Base-by-base conservation (phyloP, 768 basidiomycete species). In the Paxillus involutus region DNA sequence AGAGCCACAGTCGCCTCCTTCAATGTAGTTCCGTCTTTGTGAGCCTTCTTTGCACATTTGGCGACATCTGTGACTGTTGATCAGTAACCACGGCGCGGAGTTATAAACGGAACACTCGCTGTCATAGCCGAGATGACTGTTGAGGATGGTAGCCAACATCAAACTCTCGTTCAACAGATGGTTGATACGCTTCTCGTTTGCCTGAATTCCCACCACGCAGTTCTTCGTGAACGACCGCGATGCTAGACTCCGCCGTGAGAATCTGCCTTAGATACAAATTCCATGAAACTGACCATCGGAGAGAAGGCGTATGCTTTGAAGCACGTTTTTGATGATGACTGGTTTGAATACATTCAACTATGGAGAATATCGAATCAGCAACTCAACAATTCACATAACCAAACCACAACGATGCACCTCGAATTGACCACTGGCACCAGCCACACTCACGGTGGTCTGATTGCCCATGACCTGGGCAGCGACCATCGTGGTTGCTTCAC, bases 311-410 rank as follows among this genome's bases (percentile, higher is more conserved):
- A 98, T 95, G 71, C 92, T 94, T 72, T 96, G 95, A 49, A 98
- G 77, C 30, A 99, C 89, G 72, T 97, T 98, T 79, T 95, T 97
- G 74, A 96, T 96, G 63, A 98, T 89, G 57, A 98, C 94, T 44
- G 97, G 97, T 77, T 99, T 99, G 81, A 98, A 99, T 14, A 98
- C 97, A 73, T 99, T 99, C 66, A 99, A 75, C 92, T 94, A 44
- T 36, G 3, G 57, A 36, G 30, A 48, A 30, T 35, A 53, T 46
- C 44, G 51, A 35, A 51, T 58, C 47, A 57, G 24, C 52, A 36
- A 50, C 49, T 21, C 44, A 39, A 48, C 13, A 35, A 55, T n/a
- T 45, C 52, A 26, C 37, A 51, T 21, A 46, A 36, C 48, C 14
- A 55, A 47, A 35, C 11, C n/a, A 17, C 36, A 43, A n/a, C 47